These are phyloP conservation scores for Chlamydomonas sp. DNA, from an alignment of 139 green algal species.

Conservation along the genomic window DNA sequence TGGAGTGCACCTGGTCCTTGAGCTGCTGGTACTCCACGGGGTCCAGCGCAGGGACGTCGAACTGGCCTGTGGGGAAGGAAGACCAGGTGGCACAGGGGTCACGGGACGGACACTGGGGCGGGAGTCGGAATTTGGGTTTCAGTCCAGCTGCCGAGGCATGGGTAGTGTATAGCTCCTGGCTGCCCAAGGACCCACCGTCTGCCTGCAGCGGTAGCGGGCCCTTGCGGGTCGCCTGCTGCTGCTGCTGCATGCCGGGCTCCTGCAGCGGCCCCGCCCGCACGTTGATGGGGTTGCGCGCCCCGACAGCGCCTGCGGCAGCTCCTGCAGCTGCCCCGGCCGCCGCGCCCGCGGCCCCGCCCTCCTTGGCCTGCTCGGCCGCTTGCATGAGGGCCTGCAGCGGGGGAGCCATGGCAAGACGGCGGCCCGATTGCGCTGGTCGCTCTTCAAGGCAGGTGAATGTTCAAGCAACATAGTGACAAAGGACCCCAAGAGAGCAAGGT, in stretches of 20 bases:
- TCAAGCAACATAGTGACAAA: no score
- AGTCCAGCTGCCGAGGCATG: no score
- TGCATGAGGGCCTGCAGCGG: not conserved
- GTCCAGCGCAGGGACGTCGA: not conserved
- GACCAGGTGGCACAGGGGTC: no score
- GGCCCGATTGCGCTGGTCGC: no score
- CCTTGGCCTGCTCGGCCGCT: not conserved
- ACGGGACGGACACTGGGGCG: no score
- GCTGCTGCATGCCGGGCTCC: not conserved
- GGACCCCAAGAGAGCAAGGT: no score
- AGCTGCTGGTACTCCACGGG: slow-evolving; percentile 23
- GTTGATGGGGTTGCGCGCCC: slow-evolving; percentile 15
- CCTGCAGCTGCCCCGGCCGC: not conserved
- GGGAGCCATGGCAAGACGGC: not conserved
- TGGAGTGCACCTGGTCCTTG: slow-evolving; percentile 15
- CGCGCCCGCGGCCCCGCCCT: not conserved
- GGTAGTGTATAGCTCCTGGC: no score
- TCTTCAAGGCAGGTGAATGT: no score
- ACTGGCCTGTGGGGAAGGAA: not conserved
- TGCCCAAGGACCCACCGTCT: not conserved
- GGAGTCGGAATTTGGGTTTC: no score
- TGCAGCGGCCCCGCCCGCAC: slow-evolving; percentile 1
- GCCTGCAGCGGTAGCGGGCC: slow-evolving; percentile 11
- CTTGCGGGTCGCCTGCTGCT: no score
- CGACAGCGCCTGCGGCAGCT: not conserved